A percentile compares a stretch with the other conserved stretches of the same genome.
Conservation (phyloP, 495 filamentous ascomycete genomes). For the Neurospora sp. region DNA sequence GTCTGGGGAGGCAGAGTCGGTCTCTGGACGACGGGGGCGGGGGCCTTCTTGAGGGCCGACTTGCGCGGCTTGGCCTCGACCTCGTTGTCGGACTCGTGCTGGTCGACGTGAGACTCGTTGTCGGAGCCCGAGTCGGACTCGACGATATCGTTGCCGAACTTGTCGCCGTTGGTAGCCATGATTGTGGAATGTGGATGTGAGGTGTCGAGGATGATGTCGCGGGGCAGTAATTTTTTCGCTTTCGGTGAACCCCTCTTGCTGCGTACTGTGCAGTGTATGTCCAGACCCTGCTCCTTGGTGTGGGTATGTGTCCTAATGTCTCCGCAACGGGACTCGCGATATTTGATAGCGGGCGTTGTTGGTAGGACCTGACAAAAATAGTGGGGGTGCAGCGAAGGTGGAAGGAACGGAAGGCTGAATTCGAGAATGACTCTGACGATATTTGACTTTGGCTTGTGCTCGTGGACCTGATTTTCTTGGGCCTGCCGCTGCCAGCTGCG, state of each 20-base stretch:
- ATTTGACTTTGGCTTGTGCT: conserved; percentile 14
- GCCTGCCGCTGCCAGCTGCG: conserved; percentile 5
- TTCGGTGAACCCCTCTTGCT: conserved; percentile 8
- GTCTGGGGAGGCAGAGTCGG: conserved; percentile 77
- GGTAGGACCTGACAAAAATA: not conserved
- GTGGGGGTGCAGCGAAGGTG: not conserved
- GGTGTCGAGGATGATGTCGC: conserved; percentile 4
- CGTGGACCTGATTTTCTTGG: conserved; percentile 13
- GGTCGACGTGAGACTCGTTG: conserved; percentile 33
- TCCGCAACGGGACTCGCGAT: not conserved
- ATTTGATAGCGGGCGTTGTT: not conserved
- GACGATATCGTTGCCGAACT: conserved; percentile 36
- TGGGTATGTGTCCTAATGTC: not conserved
- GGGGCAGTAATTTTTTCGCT: conserved; percentile 16
- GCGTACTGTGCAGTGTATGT: not conserved
- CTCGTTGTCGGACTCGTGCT: conserved; percentile 29
- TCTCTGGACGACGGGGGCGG: conserved; percentile 28
- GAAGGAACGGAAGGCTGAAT: not conserved
- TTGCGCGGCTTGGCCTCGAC: conserved; percentile 32
- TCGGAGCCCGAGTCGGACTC: conserved; percentile 38
- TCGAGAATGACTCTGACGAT: conserved; percentile 13
- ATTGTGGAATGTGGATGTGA: conserved; percentile 8
- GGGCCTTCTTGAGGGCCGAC: conserved; percentile 40
- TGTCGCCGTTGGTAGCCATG: conserved; percentile 39
- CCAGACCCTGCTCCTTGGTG: not conserved